Evolutionary conservation across 345 rosid genomes (phyloP).

Genomic region (Cardamine resedifolia): DNA sequence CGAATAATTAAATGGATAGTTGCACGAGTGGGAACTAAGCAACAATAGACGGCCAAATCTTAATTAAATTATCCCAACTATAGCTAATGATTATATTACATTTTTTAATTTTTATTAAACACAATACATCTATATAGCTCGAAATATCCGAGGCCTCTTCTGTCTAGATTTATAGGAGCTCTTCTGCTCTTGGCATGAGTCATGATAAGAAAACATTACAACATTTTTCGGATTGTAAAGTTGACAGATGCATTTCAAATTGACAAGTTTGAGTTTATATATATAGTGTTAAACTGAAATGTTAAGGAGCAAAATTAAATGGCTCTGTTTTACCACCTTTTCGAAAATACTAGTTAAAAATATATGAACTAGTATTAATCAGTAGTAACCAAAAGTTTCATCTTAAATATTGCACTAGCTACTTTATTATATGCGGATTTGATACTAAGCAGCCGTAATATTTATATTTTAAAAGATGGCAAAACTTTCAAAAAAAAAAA

Average conservation of each 20-base stretch:
- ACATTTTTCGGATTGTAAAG: neutral
- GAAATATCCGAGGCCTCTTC: neutral
- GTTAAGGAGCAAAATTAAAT: neutral
- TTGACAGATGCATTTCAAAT: neutral
- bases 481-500: neutral
- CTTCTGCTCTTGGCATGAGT: neutral
- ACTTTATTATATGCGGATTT: too few species aligned
- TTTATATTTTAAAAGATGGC: neutral
- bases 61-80: constrained; percentile 1
- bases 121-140: neutral
- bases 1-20: constrained; percentile 18
- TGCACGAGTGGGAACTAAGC: constrained; percentile 36
- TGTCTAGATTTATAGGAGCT: neutral
- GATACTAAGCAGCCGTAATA: neutral
- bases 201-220: neutral
- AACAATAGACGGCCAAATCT: constrained; percentile 11
- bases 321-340: neutral
- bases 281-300: neutral
- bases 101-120: constrained; percentile 9
- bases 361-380: neutral
- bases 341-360: neutral
- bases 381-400: neutral
- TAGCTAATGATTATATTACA: neutral
- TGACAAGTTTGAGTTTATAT: neutral
- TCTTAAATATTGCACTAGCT: neutral